phyloP scores from a whole-genome alignment of 192 early-diverging fungal species.

The Coemansia sp. region DNA sequence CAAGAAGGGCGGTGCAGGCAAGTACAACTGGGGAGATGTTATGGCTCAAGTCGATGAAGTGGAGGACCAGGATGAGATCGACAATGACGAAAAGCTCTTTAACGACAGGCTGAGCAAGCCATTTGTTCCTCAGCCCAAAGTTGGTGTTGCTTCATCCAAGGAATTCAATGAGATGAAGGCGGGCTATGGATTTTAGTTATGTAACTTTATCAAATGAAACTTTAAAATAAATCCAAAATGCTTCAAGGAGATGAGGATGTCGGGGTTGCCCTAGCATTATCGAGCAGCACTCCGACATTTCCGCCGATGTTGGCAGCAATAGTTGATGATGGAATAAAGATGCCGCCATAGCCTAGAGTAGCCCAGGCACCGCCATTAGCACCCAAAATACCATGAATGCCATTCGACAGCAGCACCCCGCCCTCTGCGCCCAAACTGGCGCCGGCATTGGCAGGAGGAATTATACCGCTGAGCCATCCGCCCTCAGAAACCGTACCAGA shows the following conservation, averaged over 20 bases:
- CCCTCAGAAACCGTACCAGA: conserved; percentile 26
- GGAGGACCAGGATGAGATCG: not conserved
- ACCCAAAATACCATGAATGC: conserved; percentile 22
- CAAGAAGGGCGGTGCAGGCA: conserved; percentile 7
- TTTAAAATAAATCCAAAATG: not conserved
- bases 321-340: conserved; percentile 28
- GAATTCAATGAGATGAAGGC: not conserved
- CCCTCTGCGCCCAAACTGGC: conserved; percentile 7
- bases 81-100: not conserved
- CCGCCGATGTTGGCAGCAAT: conserved; percentile 22
- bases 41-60: not conserved
- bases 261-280: conserved; percentile 18
- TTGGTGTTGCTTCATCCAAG: not conserved
- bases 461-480: conserved; percentile 15
- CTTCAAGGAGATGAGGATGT: not conserved
- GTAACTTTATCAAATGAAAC: not conserved
- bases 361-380: conserved; percentile 28
- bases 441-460: conserved; percentile 20
- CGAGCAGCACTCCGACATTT: conserved; percentile 15
- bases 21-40: conserved; percentile 6
- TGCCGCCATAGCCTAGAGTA: conserved; percentile 21
- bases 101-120: not conserved
- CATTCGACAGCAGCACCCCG: conserved; percentile 9
- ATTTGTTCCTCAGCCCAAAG: conserved; percentile 2
- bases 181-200: too few relatives aligned